Base-by-base conservation (phyloP, 2,329 filamentous ascomycete genomes). In the Botryotinia globosa region DNA sequence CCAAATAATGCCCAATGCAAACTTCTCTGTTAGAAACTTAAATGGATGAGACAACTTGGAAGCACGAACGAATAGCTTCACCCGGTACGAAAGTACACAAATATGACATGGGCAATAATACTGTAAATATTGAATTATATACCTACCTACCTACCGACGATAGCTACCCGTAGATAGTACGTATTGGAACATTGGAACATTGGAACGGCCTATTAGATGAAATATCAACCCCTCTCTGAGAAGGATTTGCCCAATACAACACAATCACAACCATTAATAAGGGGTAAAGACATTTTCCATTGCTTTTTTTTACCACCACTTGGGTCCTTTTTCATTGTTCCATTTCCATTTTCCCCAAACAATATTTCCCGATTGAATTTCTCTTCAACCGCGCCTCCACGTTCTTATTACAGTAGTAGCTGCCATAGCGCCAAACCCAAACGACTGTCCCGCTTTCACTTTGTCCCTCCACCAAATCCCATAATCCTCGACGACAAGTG, bases 401-500 rank as follows among this genome's bases (percentile, higher is more conserved):
- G 65, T 42, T 56, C 48, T 56, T 32, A 67, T 56, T 67, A 56
- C 16, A 54, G 34, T 56, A 56, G 65, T 42, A 42, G 20, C 18
- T 56, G 54, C 69, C 51, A 66, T 67, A 72, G 69, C 69, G 69
- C 69, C 69, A 67, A 72, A 72, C 48, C 51, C 62, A 67, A 72
- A 71, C 69, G 69, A 67, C 29, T 72, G 69, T 72, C 69, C 69
- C 69, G 69, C 69, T 67, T 72, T 72, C 69, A 71, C 69, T 71
- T 59, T 66, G 69, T 72, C 69, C 69, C 62, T 72, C 69, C 69
- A 67, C 63, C 62, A 45, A 72, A 59, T 72, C 69, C 62, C 45
- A 72, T 44, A 59, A 72, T 58, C 29, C 29, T 72, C 69, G 22
- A 71, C 63, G 48, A 72, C n/a, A 67, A 72, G 37, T 44, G 34